Conservation (phyloP, 495 filamentous ascomycete genomes). For the Aspergillus indologenus region DNA sequence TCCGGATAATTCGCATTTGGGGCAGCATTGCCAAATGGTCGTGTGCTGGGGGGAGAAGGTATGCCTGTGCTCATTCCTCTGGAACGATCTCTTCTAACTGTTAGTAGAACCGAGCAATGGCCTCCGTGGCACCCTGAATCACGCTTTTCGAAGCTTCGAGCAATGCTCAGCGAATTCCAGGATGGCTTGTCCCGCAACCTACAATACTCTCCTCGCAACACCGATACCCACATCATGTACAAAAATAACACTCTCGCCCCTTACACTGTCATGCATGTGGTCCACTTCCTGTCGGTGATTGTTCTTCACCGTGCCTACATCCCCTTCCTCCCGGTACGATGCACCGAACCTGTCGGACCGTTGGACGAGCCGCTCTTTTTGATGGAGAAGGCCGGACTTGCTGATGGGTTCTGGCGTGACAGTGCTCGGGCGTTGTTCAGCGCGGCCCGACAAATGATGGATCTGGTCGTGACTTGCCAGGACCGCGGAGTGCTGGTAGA, state of each 20-base stretch:
- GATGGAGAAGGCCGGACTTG: slow-evolving; percentile 47
- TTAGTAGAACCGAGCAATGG: slow-evolving; percentile 42
- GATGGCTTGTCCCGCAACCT: slow-evolving; percentile 65
- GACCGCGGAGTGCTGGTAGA: slow-evolving; percentile 69
- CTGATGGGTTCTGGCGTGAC: slow-evolving; percentile 66
- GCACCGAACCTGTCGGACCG: slow-evolving; percentile 65
- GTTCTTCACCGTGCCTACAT: slow-evolving; percentile 79
- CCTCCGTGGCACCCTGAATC: slow-evolving; percentile 64
- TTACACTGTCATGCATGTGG: slow-evolving; percentile 75
- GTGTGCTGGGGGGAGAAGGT: slow-evolving; percentile 66
- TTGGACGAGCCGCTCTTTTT: slow-evolving; percentile 68
- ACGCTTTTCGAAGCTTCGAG: slow-evolving; percentile 58
- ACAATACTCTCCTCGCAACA: slow-evolving; percentile 69
- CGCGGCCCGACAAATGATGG: slow-evolving; percentile 69
- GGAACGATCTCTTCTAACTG: neutral
- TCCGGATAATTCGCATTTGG: slow-evolving; percentile 76
- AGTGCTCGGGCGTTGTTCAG: slow-evolving; percentile 73
- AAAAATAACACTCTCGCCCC: slow-evolving; percentile 64
- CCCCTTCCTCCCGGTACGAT: slow-evolving; percentile 74
- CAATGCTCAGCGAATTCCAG: slow-evolving; percentile 63
- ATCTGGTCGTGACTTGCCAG: slow-evolving; percentile 70
- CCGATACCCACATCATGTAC: slow-evolving; percentile 76
- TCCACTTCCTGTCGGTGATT: slow-evolving; percentile 72
- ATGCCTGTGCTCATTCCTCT: neutral
- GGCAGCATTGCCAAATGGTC: slow-evolving; percentile 75